These are phyloP conservation scores for Erysiphe pulchra DNA, from an alignment of 2,329 filamentous ascomycete species.

Conservation along the genomic window DNA sequence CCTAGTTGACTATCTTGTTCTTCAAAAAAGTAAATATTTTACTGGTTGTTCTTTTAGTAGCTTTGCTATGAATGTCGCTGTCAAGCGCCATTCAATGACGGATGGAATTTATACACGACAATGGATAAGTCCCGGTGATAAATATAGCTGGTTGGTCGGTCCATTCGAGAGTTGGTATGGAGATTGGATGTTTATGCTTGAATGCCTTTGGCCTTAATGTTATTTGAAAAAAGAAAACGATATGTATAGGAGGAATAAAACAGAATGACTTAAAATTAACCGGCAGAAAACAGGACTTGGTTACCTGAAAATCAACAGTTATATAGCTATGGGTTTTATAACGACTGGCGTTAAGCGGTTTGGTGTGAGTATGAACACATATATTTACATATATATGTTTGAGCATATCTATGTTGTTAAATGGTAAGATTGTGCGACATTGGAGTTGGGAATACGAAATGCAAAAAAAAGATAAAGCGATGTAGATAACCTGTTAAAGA, in stretches of 20 bases:
- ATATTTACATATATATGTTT: too few species aligned
- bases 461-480: too few species aligned
- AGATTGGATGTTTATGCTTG: conserved; percentile 21
- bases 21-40: conserved; percentile 19
- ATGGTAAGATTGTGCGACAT: too few species aligned
- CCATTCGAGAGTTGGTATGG: conserved; percentile 21
- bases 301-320: too few species aligned
- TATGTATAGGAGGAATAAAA: neutral
- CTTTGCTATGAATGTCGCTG: conserved; percentile 21
- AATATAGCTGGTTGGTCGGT: conserved; percentile 18
- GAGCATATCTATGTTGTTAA: too few species aligned
- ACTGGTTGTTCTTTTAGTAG: conserved; percentile 22
- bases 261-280: neutral
- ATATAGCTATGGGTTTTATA: too few species aligned
- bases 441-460: too few species aligned
- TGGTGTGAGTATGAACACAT: too few species aligned
- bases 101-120: conserved; percentile 14
- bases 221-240: neutral
- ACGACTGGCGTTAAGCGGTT: too few species aligned
- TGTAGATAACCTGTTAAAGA: too few species aligned
- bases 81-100: conserved; percentile 19
- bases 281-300: too few species aligned
- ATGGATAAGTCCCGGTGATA: conserved; percentile 19
- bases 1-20: conserved; percentile 24
- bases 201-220: conserved; percentile 12